Percentiles rank a stretch among this genome's conserved stretches.
Evolutionary conservation across 164 flowering plant species (phyloP).

Genomic region (Echeveria elegans): DNA sequence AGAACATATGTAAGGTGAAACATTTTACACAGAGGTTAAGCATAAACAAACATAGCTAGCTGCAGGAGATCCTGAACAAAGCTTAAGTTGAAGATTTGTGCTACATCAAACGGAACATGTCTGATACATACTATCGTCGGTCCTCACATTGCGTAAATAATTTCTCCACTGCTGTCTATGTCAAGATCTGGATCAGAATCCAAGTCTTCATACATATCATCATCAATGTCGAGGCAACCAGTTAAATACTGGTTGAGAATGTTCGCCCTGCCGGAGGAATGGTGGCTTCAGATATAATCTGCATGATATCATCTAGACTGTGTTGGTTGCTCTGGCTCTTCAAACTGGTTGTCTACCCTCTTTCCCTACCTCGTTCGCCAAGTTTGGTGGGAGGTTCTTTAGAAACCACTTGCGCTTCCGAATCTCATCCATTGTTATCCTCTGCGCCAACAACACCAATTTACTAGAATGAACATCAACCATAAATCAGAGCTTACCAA

Average conservation of each 20-base stretch:
- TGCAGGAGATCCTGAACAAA: too few relatives aligned
- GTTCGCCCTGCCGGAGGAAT: slow-evolving; percentile 69
- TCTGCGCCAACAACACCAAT: slow-evolving; percentile 33
- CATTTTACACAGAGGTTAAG: too few relatives aligned
- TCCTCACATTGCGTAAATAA: slow-evolving; percentile 62
- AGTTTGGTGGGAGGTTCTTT: slow-evolving; percentile 70
- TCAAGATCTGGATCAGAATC: slow-evolving; percentile 75
- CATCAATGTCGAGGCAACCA: slow-evolving; percentile 67
- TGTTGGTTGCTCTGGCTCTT: slow-evolving; percentile 75
- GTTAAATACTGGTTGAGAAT: slow-evolving; percentile 43
- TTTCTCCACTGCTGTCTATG: slow-evolving; percentile 85
- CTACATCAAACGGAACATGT: too few relatives aligned
- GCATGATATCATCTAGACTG: slow-evolving; percentile 66
- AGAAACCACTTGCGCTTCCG: slow-evolving; percentile 68
- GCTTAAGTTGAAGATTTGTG: too few relatives aligned
- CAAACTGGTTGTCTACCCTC: slow-evolving; percentile 34
- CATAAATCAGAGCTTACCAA: too few relatives aligned
- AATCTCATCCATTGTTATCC: slow-evolving; percentile 72
- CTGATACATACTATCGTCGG: too few relatives aligned
- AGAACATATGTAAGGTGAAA: too few relatives aligned
- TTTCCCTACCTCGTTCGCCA: slow-evolving; percentile 36
- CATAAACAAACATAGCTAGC: too few relatives aligned
- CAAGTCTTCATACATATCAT: slow-evolving; percentile 66
- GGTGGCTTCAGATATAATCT: slow-evolving; percentile 70
- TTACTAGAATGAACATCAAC: too few relatives aligned